phyloP scores from a whole-genome alignment of 2,329 filamentous ascomycete species.

The Diaporthe caulivora region DNA sequence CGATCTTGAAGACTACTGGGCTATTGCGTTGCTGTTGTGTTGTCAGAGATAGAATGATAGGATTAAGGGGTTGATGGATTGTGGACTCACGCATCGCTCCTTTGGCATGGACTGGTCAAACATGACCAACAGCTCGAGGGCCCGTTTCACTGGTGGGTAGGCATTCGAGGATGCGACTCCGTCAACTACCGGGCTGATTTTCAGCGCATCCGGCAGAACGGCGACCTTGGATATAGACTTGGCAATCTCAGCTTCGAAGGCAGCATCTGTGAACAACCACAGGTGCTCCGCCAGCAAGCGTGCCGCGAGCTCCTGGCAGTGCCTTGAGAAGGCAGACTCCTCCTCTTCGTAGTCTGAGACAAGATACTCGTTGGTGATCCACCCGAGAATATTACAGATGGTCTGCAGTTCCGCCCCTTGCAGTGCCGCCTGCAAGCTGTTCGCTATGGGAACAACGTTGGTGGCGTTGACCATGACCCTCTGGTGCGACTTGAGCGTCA shows the following conservation, averaged over 20 bases:
- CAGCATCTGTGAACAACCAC: constrained; percentile 67
- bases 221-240: constrained; percentile 65
- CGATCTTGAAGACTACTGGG: constrained; percentile 75
- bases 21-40: constrained; percentile 62
- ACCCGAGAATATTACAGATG: constrained; percentile 68
- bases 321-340: constrained; percentile 62
- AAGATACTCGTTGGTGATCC: constrained; percentile 70
- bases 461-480: constrained; percentile 65
- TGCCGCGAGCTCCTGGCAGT: constrained; percentile 68
- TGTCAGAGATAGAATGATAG: background rate
- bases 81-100: constrained; percentile 67
- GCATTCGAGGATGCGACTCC: constrained; percentile 68
- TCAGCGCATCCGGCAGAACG: constrained; percentile 61
- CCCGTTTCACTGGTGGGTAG: constrained; percentile 68
- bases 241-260: constrained; percentile 67
- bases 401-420: constrained; percentile 61
- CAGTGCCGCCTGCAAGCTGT: constrained; percentile 62
- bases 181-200: constrained; percentile 62
- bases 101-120: constrained; percentile 76
- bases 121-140: constrained; percentile 69
- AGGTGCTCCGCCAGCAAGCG: constrained; percentile 68
- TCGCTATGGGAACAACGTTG: constrained; percentile 66
- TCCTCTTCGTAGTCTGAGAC: constrained; percentile 69
- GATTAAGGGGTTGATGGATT: too few species aligned
- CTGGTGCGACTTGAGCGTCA: constrained; percentile 61